A percentile compares a stretch with the other conserved stretches of the same genome.
These are phyloP conservation scores for Coccinonectria pachysandricola DNA, from an alignment of 2,329 filamentous ascomycete species.

Conservation along the genomic window DNA sequence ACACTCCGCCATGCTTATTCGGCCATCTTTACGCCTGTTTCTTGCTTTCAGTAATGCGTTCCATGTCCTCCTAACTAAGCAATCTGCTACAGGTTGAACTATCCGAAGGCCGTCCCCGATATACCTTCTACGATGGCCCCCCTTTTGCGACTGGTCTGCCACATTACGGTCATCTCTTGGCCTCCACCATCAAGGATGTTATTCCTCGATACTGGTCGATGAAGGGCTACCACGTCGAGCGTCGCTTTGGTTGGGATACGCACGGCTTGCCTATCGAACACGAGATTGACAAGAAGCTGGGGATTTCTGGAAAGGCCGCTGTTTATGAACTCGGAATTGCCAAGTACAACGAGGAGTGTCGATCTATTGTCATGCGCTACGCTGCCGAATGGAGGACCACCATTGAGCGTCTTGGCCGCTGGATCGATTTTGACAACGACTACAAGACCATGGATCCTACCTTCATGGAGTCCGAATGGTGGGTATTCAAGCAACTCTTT, in stretches of 20 bases:
- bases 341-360: conserved; percentile 86
- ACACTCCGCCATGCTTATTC: background rate
- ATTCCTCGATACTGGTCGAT: conserved; percentile 96
- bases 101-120: conserved; percentile 69
- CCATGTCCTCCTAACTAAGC: too few species aligned
- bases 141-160: conserved; percentile 65
- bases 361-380: conserved; percentile 87
- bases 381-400: conserved; percentile 78
- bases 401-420: conserved; percentile 79
- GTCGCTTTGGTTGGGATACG: conserved; percentile 90
- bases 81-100: conserved; percentile 51
- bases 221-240: conserved; percentile 88
- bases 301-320: conserved; percentile 77
- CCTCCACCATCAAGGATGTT: conserved; percentile 94
- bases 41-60: too few species aligned
- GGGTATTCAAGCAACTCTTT: conserved; percentile 89
- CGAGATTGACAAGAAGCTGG: conserved; percentile 93
- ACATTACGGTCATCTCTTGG: conserved; percentile 64
- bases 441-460: conserved; percentile 96
- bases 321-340: conserved; percentile 78
- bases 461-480: conserved; percentile 96
- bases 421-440: conserved; percentile 97
- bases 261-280: conserved; percentile 93
- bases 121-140: conserved; percentile 90
- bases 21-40: background rate